Percentiles rank a stretch among this genome's conserved stretches.
Evolutionary conservation across 805 yeast species (phyloP).

Genomic region (Yarrowia porcina): DNA sequence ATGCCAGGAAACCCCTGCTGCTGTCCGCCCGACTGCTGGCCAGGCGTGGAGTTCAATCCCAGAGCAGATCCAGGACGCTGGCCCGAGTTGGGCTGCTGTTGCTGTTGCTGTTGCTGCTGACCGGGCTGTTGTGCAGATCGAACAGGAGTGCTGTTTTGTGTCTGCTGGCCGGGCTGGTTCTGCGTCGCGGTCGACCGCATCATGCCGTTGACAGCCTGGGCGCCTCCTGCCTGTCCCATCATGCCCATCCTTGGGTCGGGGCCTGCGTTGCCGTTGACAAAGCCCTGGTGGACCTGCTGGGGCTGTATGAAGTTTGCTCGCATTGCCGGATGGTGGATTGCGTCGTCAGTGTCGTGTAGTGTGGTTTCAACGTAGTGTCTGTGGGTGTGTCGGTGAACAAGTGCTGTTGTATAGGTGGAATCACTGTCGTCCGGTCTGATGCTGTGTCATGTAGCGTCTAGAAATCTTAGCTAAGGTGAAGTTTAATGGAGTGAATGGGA

Average conservation of each 20-base stretch:
- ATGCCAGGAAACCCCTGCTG: constrained; percentile 16
- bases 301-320: constrained; percentile 26
- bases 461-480: constrained; percentile 7
- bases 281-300: constrained; percentile 18
- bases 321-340: background rate
- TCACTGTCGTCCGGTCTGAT: background rate
- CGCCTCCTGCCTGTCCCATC: constrained; percentile 4
- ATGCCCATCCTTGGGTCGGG: constrained; percentile 26
- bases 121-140: background rate
- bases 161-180: constrained; percentile 6
- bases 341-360: background rate
- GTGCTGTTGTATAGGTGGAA: background rate
- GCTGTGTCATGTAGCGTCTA: constrained; percentile 6
- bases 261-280: constrained; percentile 20
- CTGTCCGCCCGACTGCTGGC: constrained; percentile 15
- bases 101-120: background rate
- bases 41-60: constrained; percentile 9
- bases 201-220: constrained; percentile 22
- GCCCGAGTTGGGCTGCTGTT: background rate
- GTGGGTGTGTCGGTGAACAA: background rate
- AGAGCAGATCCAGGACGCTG: constrained; percentile 15
- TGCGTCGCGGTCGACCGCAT: constrained; percentile 19
- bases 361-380: too few species aligned
- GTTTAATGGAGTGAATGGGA: too few species aligned
- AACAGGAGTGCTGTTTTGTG: constrained; percentile 20